Percentiles rank a stretch among this genome's conserved stretches.
phyloP scores from a whole-genome alignment of 2,329 filamentous ascomycete species.

The Arthrobotrys sinensis region DNA sequence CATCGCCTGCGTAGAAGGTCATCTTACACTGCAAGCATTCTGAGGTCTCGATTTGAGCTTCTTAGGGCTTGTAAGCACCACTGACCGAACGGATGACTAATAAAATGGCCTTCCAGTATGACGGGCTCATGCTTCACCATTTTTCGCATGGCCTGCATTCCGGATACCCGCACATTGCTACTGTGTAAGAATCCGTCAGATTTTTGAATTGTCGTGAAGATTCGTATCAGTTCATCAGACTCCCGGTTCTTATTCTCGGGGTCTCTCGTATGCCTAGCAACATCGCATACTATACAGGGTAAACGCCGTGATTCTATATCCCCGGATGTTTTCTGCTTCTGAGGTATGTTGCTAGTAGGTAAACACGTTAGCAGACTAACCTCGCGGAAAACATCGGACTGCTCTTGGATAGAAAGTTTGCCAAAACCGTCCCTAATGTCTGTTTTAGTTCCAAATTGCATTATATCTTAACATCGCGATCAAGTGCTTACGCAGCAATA shows the following conservation, averaged over 20 bases:
- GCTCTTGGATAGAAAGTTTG: constrained; percentile 54
- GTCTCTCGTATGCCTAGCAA: background rate
- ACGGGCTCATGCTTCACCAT: constrained; percentile 78
- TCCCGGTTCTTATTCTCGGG: background rate
- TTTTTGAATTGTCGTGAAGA: constrained; percentile 50
- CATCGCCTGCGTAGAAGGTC: constrained; percentile 31
- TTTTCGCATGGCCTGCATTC: constrained; percentile 80
- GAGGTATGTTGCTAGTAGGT: background rate
- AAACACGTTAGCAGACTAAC: constrained; percentile 35
- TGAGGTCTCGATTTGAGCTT: constrained; percentile 87
- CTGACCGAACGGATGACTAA: constrained; percentile 78
- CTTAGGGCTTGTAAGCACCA: constrained; percentile 86
- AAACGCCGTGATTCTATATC: background rate
- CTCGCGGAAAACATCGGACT: constrained; percentile 42
- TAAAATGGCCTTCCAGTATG: constrained; percentile 76
- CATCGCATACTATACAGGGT: constrained; percentile 45
- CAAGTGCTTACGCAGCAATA: constrained; percentile 43
- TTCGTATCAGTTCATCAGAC: constrained; percentile 22
- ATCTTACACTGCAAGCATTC: constrained; percentile 81
- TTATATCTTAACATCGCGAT: background rate
- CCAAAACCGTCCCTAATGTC: constrained; percentile 46
- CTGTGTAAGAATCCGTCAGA: constrained; percentile 70
- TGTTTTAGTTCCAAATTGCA: background rate
- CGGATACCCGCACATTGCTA: constrained; percentile 76
- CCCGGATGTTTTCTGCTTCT: background rate